Evolutionary conservation across 1,139 yeast genomes (phyloP).

Genomic region (Lodderomyces theae): DNA sequence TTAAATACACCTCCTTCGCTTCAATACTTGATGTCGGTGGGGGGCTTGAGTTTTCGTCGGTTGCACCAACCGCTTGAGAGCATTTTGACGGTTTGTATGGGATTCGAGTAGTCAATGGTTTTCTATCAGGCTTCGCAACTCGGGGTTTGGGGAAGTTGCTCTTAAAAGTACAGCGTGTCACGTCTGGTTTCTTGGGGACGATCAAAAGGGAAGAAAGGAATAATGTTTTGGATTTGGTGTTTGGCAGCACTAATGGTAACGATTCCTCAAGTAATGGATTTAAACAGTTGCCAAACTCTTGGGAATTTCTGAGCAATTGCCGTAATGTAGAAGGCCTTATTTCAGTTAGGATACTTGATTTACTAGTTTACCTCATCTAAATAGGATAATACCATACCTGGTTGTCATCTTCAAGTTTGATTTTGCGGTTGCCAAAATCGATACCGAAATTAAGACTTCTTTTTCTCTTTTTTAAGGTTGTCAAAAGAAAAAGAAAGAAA

Average conservation of each 20-base stretch:
- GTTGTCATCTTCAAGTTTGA: neutral
- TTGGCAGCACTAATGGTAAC: constrained; percentile 1
- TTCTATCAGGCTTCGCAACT: neutral
- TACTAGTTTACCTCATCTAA: neutral
- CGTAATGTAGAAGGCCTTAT: constrained; percentile 2
- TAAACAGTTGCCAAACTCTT: constrained; percentile 1
- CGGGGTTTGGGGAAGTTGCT: neutral
- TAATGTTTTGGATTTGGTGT: constrained; percentile 1
- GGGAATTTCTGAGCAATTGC: neutral
- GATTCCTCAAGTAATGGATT: constrained; percentile 2
- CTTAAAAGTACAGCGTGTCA: neutral
- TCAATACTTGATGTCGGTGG: neutral
- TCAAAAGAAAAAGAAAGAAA: too few relatives aligned
- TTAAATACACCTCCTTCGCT: constrained; percentile 5
- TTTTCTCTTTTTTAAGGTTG: too few relatives aligned
- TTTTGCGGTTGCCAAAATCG: constrained; percentile 2
- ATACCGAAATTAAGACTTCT: too few relatives aligned
- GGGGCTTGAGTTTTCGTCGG: neutral
- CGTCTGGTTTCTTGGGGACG: neutral
- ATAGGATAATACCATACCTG: constrained; percentile 1
- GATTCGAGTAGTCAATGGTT: neutral
- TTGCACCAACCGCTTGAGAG: neutral
- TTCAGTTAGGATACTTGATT: neutral
- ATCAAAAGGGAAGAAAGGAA: neutral
- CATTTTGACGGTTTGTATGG: neutral